Conservation (phyloP, 495 filamentous ascomycete genomes). For the Bacidia rubella region DNA sequence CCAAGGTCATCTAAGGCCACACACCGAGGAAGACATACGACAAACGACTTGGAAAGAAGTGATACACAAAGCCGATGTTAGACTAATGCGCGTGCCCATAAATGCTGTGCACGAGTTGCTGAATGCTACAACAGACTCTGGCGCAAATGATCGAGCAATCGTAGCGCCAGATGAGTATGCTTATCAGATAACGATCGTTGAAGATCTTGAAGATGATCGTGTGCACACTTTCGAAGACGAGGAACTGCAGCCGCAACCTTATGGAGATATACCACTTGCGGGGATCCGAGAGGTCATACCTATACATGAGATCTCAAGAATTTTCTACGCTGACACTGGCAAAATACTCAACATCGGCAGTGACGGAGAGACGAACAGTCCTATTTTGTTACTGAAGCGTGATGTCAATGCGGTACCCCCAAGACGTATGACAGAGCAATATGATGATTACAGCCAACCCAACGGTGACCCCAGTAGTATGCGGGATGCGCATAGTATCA, state of each 20-base stretch:
- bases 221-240: conserved; percentile 68
- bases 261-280: conserved; percentile 56
- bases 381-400: conserved; percentile 75
- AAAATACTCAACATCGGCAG: conserved; percentile 82
- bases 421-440: conserved; percentile 46
- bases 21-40: conserved; percentile 48
- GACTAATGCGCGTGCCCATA: conserved; percentile 51
- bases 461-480: background rate
- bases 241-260: conserved; percentile 44
- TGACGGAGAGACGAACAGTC: conserved; percentile 67
- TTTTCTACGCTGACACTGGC: conserved; percentile 95
- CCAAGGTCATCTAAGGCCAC: conserved; percentile 55
- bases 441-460: conserved; percentile 21
- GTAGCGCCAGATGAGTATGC: conserved; percentile 56
- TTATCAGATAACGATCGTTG: conserved; percentile 79
- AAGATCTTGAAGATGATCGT: conserved; percentile 86
- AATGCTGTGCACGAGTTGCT: conserved; percentile 22
- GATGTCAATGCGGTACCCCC: conserved; percentile 64
- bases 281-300: conserved; percentile 78
- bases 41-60: conserved; percentile 95
- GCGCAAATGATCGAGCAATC: background rate
- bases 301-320: conserved; percentile 83
- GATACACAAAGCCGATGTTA: conserved; percentile 83
- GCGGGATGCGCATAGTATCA: conserved; percentile 18
- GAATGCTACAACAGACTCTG: background rate